Evolutionary conservation across 805 yeast genomes (phyloP).

Genomic region (Blastobotrys mokoenaii): DNA sequence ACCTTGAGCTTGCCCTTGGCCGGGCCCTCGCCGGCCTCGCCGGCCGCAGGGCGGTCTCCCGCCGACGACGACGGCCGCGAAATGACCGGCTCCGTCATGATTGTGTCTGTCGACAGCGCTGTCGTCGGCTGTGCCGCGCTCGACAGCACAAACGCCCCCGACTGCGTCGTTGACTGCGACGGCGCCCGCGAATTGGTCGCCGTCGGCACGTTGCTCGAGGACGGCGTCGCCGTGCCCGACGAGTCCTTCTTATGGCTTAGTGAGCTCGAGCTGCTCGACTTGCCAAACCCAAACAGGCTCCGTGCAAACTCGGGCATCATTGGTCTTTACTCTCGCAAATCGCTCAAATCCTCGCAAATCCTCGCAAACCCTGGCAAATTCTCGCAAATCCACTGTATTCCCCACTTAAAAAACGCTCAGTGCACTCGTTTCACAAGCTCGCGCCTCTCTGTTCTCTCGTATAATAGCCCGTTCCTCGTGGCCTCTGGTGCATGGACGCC

Average conservation of each 20-base stretch:
- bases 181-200: constrained; percentile 6
- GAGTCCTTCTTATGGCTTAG: background rate
- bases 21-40: background rate
- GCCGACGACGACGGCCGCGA: background rate
- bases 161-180: background rate
- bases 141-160: too few relatives aligned
- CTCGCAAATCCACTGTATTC: too few relatives aligned
- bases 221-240: background rate
- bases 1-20: constrained; percentile 65
- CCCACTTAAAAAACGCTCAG: too few relatives aligned
- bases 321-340: too few relatives aligned
- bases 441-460: too few relatives aligned
- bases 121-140: background rate
- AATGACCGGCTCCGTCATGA: background rate
- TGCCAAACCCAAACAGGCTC: constrained; percentile 18
- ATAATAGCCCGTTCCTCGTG: too few relatives aligned
- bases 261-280: constrained; percentile 4
- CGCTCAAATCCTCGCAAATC: too few relatives aligned
- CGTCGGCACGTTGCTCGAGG: constrained; percentile 3
- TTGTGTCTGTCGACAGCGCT: background rate
- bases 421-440: too few relatives aligned
- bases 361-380: too few relatives aligned
- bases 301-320: constrained; percentile 20
- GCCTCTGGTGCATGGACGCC: too few relatives aligned
- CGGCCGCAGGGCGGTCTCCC: too few relatives aligned